Percentiles rank a stretch among this genome's conserved stretches.
Conservation (phyloP, 2,329 filamentous ascomycete species). For the Trichoderma sp. region DNA sequence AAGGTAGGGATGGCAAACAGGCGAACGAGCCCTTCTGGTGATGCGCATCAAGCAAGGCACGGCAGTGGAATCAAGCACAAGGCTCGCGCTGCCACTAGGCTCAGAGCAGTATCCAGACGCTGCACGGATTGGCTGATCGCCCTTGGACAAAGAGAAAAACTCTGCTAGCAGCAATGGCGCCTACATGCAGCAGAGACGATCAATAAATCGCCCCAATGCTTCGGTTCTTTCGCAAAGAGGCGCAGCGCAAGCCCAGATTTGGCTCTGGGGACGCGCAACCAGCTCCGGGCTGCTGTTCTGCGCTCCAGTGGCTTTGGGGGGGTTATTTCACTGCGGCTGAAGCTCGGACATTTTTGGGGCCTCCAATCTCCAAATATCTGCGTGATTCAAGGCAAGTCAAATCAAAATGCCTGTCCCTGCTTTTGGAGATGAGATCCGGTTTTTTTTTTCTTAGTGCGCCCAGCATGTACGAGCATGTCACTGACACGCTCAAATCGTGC, state of each 20-base stretch:
- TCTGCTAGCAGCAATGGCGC: background rate
- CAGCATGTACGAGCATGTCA: constrained; percentile 3
- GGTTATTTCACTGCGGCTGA: constrained; percentile 9
- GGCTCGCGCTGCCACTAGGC: background rate
- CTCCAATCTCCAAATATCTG: background rate
- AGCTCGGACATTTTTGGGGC: constrained; percentile 19
- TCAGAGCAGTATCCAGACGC: background rate
- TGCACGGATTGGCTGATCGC: background rate
- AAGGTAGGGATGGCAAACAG: constrained; percentile 14
- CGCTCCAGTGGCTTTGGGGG: constrained; percentile 8
- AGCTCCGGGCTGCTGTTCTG: background rate
- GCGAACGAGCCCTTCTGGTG: constrained; percentile 7
- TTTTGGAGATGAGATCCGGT: background rate
- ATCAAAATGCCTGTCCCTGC: constrained; percentile 2
- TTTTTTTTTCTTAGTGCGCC: constrained; percentile 3
- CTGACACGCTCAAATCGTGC: background rate
- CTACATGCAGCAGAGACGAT: background rate
- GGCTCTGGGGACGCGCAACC: constrained; percentile 17
- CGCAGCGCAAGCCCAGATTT: constrained; percentile 24
- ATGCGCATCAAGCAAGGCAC: constrained; percentile 3
- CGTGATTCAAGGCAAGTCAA: background rate
- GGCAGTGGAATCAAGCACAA: background rate
- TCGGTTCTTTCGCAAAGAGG: background rate
- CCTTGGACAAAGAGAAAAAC: background rate
- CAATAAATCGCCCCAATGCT: background rate